phyloP scores from a whole-genome alignment of 805 yeast species.

The Ogataea degrootiae region DNA sequence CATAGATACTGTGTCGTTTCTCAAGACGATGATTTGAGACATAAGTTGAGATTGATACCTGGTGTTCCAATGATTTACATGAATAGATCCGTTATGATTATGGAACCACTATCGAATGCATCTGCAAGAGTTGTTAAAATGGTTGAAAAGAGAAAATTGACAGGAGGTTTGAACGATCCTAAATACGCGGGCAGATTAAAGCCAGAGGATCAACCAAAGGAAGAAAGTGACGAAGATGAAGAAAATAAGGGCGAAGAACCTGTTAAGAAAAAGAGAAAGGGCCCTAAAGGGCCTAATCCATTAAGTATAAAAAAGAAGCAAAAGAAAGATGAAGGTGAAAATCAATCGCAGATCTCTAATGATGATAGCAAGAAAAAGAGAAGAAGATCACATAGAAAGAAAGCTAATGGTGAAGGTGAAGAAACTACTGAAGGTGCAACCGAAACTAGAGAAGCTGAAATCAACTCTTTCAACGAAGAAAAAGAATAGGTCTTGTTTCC shows the following conservation, averaged over 20 bases:
- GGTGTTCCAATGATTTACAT: conserved; percentile 88
- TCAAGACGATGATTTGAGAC: conserved; percentile 69
- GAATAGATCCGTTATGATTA: conserved; percentile 87
- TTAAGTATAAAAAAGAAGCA: conserved; percentile 80
- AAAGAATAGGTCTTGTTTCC: too few relatives aligned
- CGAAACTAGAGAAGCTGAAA: neutral
- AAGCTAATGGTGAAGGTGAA: conserved; percentile 1
- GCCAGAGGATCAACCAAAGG: conserved; percentile 7
- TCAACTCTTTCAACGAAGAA: neutral
- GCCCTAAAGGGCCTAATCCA: conserved; percentile 86
- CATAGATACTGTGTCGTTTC: conserved; percentile 89
- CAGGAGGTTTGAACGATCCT: conserved; percentile 71
- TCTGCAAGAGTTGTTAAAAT: conserved; percentile 45
- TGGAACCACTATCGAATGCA: conserved; percentile 87
- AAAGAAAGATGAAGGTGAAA: conserved; percentile 17
- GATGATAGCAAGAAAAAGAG: conserved; percentile 12
- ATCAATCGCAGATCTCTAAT: conserved; percentile 5
- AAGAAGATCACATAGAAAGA: conserved; percentile 19
- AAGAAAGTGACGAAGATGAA: conserved; percentile 14
- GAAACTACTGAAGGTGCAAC: neutral
- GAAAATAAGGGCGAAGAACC: conserved; percentile 16
- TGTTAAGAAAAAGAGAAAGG: conserved; percentile 47
- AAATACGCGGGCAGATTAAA: conserved; percentile 40
- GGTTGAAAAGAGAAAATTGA: conserved; percentile 64
- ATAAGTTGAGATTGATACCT: conserved; percentile 66